Evolutionary conservation across 2,329 filamentous ascomycete genomes (phyloP), one percentile per base, ranked within the genome.

Genomic region (Ceratocystis smalleyi): DNA sequence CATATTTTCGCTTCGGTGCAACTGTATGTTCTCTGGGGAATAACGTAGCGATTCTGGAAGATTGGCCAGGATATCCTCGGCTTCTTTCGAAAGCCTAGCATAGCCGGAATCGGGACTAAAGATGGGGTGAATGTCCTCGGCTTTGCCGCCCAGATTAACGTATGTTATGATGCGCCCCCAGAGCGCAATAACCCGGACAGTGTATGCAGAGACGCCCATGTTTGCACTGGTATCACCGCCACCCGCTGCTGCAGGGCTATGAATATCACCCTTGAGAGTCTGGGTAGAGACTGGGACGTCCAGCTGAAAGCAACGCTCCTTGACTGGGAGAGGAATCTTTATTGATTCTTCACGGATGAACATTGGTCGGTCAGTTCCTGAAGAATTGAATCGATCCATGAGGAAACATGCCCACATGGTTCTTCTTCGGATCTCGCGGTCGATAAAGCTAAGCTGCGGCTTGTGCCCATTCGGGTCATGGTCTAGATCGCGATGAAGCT

Each of bases 351-450:
- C 91, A 68, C 89, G 87, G 64, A 96, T 87, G 69, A 96, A 96
- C 63, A 90, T 89, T 22, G 94, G 94, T 45, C 92, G 82, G 70
- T 96, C 91, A 1, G 90, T 95, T 1, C 94, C 92, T 1, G 91
- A 96, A 0, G 92, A 96, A 74, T 95, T 96, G 77, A 96, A 96
- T 0, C 92, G 85, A 72, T 99, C 94, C 91, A 97, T 96, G 65
- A 96, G 75, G 71, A 96, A 96, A 72, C 92, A 97, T 12, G 91
- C 89, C 94, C 94, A 99, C 92, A 99, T 97, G 1, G 91, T 94
- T 65, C 94, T 83, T 69, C 94, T 80, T 67, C 94, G 83, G 63
- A 97, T 96, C 73, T 99, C 94, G 32, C 90, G 86, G 73, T 97
- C 94, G 17, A 91, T 90, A 69, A 94, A 94, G 71, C 90, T 96